Evolutionary conservation across 1,139 yeast genomes (phyloP).

Genomic region (Yarrowia galli): DNA sequence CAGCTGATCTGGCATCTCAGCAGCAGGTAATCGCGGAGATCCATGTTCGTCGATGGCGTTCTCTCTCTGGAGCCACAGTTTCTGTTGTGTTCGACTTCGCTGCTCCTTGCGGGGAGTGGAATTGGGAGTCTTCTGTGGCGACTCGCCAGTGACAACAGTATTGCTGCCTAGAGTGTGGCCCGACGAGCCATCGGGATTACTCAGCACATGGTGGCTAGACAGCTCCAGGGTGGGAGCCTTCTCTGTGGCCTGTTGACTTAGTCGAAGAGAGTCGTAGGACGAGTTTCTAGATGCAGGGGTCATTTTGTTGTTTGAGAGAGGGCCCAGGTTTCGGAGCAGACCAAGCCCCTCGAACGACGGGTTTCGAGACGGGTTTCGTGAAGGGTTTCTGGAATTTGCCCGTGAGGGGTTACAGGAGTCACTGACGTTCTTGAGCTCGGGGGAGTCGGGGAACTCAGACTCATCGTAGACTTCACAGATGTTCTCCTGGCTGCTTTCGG

Average conservation of each 20-base stretch:
- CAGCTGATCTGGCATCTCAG: constrained; percentile 10
- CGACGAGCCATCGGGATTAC: constrained; percentile 24
- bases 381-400: constrained; percentile 24
- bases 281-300: constrained; percentile 32
- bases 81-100: constrained; percentile 33
- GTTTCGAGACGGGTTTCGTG: constrained; percentile 24
- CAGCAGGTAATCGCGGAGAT: constrained; percentile 4
- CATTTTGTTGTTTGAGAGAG: constrained; percentile 25
- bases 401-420: constrained; percentile 24
- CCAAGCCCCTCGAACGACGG: constrained; percentile 28
- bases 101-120: constrained; percentile 30
- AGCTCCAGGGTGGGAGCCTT: constrained; percentile 32
- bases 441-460: constrained; percentile 30
- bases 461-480: constrained; percentile 25
- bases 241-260: constrained; percentile 31
- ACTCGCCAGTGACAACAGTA: constrained; percentile 9
- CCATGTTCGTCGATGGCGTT: constrained; percentile 30
- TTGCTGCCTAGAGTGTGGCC: constrained; percentile 25
- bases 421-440: constrained; percentile 28
- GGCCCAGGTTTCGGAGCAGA: constrained; percentile 9
- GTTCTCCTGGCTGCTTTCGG: constrained; percentile 9
- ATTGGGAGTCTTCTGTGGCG: constrained; percentile 7
- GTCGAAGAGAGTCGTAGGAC: constrained; percentile 23
- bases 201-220: constrained; percentile 25
- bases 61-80: constrained; percentile 36